Percentiles rank a stretch among this genome's conserved stretches.
phyloP scores from a whole-genome alignment of 2,329 filamentous ascomycete species.

The Zymoseptoria crescenta region DNA sequence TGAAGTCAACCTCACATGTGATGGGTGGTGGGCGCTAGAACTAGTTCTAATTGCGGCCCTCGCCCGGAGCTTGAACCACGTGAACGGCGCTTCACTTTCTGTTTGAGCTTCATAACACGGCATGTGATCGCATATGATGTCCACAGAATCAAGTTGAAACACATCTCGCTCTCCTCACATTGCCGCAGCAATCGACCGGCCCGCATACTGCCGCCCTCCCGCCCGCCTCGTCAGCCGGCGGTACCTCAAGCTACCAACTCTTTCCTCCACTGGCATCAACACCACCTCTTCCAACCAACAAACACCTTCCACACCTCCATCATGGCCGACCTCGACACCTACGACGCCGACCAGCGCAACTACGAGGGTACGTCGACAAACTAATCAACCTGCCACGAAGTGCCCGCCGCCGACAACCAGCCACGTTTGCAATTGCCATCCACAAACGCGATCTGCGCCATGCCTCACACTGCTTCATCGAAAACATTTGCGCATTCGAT shows the following conservation, averaged over 20 bases:
- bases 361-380: constrained; percentile 52
- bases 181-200: not conserved
- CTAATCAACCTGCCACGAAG: constrained; percentile 3
- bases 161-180: not conserved
- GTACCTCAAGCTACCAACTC: not conserved
- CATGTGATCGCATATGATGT: too few relatives aligned
- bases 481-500: not conserved
- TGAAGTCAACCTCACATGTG: not conserved
- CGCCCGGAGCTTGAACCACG: not conserved
- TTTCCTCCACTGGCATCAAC: not conserved
- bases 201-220: not conserved
- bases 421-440: not conserved
- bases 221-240: not conserved
- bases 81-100: not conserved
- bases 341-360: constrained; percentile 57
- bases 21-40: too few relatives aligned
- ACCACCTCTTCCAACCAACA: not conserved
- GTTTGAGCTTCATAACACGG: not conserved
- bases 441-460: not conserved
- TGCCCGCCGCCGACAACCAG: constrained; percentile 3
- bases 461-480: not conserved
- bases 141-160: too few relatives aligned
- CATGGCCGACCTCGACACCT: constrained; percentile 50
- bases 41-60: not conserved
- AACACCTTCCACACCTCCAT: constrained; percentile 1